These are phyloP conservation scores for Physaria fendleri DNA, from an alignment of 345 rosid species.

Conservation along the genomic window DNA sequence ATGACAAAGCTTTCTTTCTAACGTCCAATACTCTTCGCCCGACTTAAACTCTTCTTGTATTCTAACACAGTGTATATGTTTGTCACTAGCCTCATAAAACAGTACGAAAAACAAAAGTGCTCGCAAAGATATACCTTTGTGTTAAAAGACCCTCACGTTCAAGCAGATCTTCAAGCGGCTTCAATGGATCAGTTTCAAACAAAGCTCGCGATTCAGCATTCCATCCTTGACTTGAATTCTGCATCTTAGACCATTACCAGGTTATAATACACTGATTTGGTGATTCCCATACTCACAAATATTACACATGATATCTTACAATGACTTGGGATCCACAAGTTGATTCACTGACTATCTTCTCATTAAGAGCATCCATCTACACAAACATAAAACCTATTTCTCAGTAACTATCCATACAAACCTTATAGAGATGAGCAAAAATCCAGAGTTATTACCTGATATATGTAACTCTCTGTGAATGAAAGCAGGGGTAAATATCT, in stretches of 20 bases:
- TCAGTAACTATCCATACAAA: too few species aligned
- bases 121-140: slow-evolving; percentile 38
- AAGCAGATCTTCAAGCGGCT: slow-evolving; percentile 46
- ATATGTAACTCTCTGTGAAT: slow-evolving; percentile 75
- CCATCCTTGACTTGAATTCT: slow-evolving; percentile 30
- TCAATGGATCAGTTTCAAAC: slow-evolving; percentile 46
- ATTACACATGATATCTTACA: slow-evolving; percentile 21
- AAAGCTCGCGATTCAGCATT: slow-evolving; percentile 19
- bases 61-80: slow-evolving; percentile 31
- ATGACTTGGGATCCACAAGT: slow-evolving; percentile 17
- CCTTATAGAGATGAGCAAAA: neutral
- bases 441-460: slow-evolving; percentile 75
- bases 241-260: slow-evolving; percentile 30
- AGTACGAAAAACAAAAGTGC: neutral
- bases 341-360: slow-evolving; percentile 46
- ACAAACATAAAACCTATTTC: slow-evolving; percentile 8
- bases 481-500: slow-evolving; percentile 65
- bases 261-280: neutral
- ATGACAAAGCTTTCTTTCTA: slow-evolving; percentile 83
- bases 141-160: slow-evolving; percentile 55
- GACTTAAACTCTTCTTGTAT: slow-evolving; percentile 53
- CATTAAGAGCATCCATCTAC: slow-evolving; percentile 84
- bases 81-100: neutral
- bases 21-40: slow-evolving; percentile 83
- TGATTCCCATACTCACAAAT: neutral